phyloP scores from a whole-genome alignment of 208 protist genomes.

The Polymyxa betae region DNA sequence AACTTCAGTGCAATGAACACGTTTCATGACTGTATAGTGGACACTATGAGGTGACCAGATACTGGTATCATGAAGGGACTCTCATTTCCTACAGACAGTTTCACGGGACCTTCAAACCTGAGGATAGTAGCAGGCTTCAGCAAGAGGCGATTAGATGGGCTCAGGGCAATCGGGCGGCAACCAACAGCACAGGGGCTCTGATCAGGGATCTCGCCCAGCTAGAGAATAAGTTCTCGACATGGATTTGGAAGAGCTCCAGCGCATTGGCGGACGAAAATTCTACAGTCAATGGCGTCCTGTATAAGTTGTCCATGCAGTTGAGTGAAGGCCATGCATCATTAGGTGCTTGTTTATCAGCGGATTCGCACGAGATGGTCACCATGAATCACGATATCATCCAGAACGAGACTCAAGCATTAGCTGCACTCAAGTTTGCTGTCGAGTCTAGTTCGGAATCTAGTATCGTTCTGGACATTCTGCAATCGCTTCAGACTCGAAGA shows the following conservation, averaged over 20 bases:
- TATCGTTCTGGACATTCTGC: background rate
- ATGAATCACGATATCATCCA: background rate
- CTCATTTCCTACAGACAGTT: no score
- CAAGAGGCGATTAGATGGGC: background rate
- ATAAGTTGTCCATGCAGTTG: background rate
- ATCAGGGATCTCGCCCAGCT: background rate
- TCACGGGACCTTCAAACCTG: no score
- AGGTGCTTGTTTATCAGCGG: background rate
- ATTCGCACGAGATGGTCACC: constrained; percentile 9
- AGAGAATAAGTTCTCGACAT: background rate
- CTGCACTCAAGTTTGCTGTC: background rate
- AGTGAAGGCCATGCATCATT: constrained; percentile 10
- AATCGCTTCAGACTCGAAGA: background rate
- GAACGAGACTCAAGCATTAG: background rate
- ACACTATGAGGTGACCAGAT: no score
- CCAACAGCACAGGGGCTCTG: background rate
- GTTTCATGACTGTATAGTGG: no score
- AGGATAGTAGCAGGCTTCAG: no score
- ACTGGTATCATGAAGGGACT: no score
- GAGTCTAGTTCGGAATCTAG: background rate
- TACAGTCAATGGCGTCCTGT: background rate
- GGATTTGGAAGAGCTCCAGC: background rate
- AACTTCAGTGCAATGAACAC: no score
- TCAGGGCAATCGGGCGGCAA: background rate
- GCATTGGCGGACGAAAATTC: background rate